phyloP scores from a whole-genome alignment of 805 yeast species.

The Yamadazyma philogaea region DNA sequence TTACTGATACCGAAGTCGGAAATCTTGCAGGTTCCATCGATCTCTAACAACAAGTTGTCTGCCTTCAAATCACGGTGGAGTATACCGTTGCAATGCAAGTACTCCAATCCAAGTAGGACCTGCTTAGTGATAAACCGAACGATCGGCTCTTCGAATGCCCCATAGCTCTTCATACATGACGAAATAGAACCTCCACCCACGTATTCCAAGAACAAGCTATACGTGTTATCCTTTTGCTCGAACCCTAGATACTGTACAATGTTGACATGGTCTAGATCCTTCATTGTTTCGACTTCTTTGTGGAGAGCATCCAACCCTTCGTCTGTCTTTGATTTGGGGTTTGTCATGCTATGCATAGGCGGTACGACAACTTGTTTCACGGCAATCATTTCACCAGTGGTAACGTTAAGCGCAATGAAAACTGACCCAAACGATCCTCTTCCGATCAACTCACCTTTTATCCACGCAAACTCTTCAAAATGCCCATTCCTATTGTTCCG shows the following conservation, averaged over 20 bases:
- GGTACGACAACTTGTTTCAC: conserved; percentile 89
- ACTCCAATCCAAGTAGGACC: conserved; percentile 80
- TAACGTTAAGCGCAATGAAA: conserved; percentile 84
- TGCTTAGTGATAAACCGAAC: conserved; percentile 74
- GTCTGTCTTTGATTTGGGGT: conserved; percentile 35
- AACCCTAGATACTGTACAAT: conserved; percentile 96
- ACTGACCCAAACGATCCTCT: conserved; percentile 96
- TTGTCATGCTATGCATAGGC: conserved; percentile 15
- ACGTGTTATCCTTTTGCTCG: conserved; percentile 69
- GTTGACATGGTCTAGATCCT: conserved; percentile 88
- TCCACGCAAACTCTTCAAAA: conserved; percentile 91
- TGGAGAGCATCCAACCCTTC: conserved; percentile 79
- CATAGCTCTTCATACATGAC: conserved; percentile 74
- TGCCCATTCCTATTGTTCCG: conserved; percentile 60
- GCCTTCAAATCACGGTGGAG: conserved; percentile 94
- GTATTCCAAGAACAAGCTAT: conserved; percentile 87
- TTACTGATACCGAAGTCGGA: conserved; percentile 97
- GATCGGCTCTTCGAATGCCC: conserved; percentile 76
- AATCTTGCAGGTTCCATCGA: conserved; percentile 91
- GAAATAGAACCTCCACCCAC: conserved; percentile 98
- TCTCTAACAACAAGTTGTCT: conserved; percentile 82
- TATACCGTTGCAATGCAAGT: conserved; percentile 82
- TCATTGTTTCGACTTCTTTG: conserved; percentile 90
- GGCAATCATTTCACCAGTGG: conserved; percentile 98
- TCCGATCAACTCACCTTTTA: conserved; percentile 95